Evolutionary conservation across 1,284 basidiomycete genomes (phyloP), one percentile per base, ranked within the genome.

Genomic region (Pisolithus thermaeus): DNA sequence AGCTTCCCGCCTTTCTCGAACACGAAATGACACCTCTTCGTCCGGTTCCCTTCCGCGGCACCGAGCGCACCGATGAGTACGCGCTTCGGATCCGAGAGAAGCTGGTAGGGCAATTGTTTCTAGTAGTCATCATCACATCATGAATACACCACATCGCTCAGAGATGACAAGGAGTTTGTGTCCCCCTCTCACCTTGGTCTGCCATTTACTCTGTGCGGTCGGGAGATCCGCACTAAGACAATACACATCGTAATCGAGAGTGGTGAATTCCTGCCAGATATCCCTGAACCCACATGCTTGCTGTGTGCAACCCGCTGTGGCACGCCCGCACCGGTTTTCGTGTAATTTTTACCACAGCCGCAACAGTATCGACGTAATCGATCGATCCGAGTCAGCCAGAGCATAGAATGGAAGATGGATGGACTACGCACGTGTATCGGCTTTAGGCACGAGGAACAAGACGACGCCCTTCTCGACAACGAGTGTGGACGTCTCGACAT

Each of bases 221-320:
- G 90, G 80, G n/a, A 79, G 75, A 68, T 97, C 94, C 22, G 85
- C 85, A 60, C 90, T 93, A 54, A 97, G 70, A 54, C 93, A 93
- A 67, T 90, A 94, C 39, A 97, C 84, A 40, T 78, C 77, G 70
- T 85, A 97, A 44, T 83, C 77, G 50, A 78, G 64, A 5, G 78
- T 73, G 3, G 77, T 73, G 65, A 95, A 94, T 57, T 90, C 84
- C 7, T 81, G 76, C 67, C 89, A 89, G 43, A 74, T 73, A 67
- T 97, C 93, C 35, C 93, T 80, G 76, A 87, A 95, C 4, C 84
- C 88, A 65, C 92, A 95, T 0, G 92, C 92, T 68, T 96, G 92
- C 36, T 72, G 86, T 2, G 91, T 94, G 72, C 92, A 94, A 36
- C 91, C 90, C 46, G 87, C 90, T 92, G 61, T 38, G 38, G 37